Evolutionary conservation across 1,284 basidiomycete genomes (phyloP), one percentile per base, ranked within the genome.

Genomic region (Cryptococcus maquisensis): DNA sequence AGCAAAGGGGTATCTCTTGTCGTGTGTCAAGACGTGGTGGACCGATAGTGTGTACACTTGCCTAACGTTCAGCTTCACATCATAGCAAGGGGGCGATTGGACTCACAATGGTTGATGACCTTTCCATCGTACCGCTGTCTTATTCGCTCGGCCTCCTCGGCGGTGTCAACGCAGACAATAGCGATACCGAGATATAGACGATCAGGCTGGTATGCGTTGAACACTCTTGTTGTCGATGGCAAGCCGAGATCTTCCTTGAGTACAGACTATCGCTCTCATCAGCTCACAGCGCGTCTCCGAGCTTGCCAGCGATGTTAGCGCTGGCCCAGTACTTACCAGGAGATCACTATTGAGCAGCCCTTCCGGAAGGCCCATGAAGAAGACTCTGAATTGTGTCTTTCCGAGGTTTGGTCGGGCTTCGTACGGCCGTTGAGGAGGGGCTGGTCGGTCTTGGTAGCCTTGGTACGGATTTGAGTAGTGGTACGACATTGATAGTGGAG

Each of bases 151-250:
- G 46, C 46, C 10, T 47, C 32, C 13, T 15, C 32, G 26, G 12
- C 20, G n/a, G 46, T 38, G n/a, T 47, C 46, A 15, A 47, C 46
- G n/a, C 36, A 35, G 10, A 47, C 46, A 13, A 47, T n/a, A 35
- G 59, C 56, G 21, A 56, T 47, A 47, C 54, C 55, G 12, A 55
- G 56, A n/a, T 47, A 49, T 13, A 47, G 55, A 18, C 54, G 52
- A 32, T 47, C 54, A 10, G 52, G 53, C 20, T 56, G 57, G 8
- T 28, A 36, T 44, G 35, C 47, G 16, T 45, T 61, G 44, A 55
- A 55, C 45, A 41, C 35, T 8, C 24, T 20, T 12, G 42, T 44
- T 9, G 42, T 44, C 20, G 18, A 23, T 15, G 42, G 42, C 23
- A 44, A 26, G 23, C 24, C 24, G 20, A 44, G 23, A 3, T 32